Evolutionary conservation across 2,329 filamentous ascomycete species (phyloP).

Genomic region (Blumeria graminis): DNA sequence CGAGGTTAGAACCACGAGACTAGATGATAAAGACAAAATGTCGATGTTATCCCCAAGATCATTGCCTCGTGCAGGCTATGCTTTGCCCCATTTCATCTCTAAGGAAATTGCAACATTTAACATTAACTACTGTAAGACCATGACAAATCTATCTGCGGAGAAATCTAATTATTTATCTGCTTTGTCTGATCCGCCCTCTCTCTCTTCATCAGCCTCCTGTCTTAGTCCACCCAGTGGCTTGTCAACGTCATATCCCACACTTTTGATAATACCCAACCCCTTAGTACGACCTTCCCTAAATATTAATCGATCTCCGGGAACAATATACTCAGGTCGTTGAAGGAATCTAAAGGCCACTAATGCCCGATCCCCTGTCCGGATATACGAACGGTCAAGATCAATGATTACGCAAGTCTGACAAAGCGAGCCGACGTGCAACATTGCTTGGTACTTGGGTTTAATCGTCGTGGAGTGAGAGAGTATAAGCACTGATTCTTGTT

Average conservation of each 20-base stretch:
- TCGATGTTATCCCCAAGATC: no score
- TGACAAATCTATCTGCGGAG: no score
- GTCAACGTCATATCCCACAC: slow-evolving; percentile 57
- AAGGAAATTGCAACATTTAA: no score
- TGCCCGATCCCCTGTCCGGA: slow-evolving; percentile 83
- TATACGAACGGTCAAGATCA: slow-evolving; percentile 87
- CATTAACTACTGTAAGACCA: no score
- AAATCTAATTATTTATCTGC: no score
- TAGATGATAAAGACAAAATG: no score
- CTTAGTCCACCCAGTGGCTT: slow-evolving; percentile 18
- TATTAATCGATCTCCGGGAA: slow-evolving; percentile 65
- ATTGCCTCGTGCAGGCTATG: no score
- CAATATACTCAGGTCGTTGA: slow-evolving; percentile 78
- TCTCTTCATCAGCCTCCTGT: no score
- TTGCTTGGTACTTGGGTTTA: slow-evolving; percentile 89
- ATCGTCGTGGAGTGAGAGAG: slow-evolving; percentile 92
- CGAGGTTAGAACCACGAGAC: no score
- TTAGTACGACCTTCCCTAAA: slow-evolving; percentile 93
- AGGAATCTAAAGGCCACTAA: slow-evolving; percentile 87
- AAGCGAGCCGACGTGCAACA: slow-evolving; percentile 89
- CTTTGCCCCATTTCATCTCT: no score
- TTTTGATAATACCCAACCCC: slow-evolving; percentile 82
- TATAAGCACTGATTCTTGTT: slow-evolving; percentile 45
- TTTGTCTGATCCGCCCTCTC: no score
- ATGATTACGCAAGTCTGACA: slow-evolving; percentile 94